These are phyloP conservation scores for Zygotorulaspora danielsina DNA, from an alignment of 805 yeast species.

Conservation along the genomic window DNA sequence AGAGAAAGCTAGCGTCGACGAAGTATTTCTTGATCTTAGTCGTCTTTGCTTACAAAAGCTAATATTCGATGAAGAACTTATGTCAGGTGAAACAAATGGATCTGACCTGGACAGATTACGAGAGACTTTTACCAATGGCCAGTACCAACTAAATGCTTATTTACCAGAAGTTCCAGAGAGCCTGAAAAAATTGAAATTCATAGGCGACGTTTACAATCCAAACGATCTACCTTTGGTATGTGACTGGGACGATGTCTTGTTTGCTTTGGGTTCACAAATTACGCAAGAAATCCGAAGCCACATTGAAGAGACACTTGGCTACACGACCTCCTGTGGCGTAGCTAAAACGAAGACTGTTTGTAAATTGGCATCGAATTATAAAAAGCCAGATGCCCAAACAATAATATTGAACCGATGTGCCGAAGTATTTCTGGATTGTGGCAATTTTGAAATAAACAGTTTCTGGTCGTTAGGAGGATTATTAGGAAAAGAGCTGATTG, in stretches of 20 bases:
- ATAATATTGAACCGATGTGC: slow-evolving; percentile 52
- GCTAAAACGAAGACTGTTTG: slow-evolving; percentile 73
- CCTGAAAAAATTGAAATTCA: slow-evolving; percentile 20
- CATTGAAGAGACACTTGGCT: slow-evolving; percentile 56
- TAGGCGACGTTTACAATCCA: slow-evolving; percentile 21
- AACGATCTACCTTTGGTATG: slow-evolving; percentile 18
- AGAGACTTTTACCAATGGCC: slow-evolving; percentile 22
- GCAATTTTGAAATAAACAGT: slow-evolving; percentile 59
- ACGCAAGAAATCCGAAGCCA: slow-evolving; percentile 50
- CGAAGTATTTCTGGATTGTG: slow-evolving; percentile 46
- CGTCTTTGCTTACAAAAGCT: slow-evolving; percentile 48
- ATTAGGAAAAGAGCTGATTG: slow-evolving; percentile 56
- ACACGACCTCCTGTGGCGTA: slow-evolving; percentile 88
- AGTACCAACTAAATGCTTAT: slow-evolving; percentile 22
- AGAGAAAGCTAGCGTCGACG: slow-evolving; percentile 96
- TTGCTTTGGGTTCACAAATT: slow-evolving; percentile 61
- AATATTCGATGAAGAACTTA: slow-evolving; percentile 17
- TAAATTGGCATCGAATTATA: slow-evolving; percentile 79
- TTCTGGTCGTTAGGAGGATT: slow-evolving; percentile 93
- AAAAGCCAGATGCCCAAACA: slow-evolving; percentile 86
- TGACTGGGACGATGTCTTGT: slow-evolving; percentile 81
- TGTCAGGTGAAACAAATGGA: slow-evolving; percentile 4
- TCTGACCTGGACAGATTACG: slow-evolving; percentile 14
- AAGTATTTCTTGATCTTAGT: slow-evolving; percentile 83
- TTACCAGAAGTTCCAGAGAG: slow-evolving; percentile 28